Base-by-base conservation (phyloP, 2,329 filamentous ascomycete genomes). In the Botryosphaeria dothidea region DNA sequence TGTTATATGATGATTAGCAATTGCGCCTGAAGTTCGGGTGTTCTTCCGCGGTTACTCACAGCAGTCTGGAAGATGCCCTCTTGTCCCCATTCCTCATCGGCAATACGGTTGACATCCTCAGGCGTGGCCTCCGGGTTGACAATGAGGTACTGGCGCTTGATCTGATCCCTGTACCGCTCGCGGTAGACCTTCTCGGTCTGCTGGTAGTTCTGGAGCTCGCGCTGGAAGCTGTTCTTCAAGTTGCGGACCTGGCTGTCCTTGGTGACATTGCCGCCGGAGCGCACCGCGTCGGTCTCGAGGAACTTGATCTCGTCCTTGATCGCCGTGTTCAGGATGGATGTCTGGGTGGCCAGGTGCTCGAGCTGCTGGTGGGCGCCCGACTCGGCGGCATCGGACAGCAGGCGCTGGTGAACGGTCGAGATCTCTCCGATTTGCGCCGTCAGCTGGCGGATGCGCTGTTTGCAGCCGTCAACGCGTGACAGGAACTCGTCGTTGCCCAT, bases 11-110 rank as follows among this genome's bases (percentile, higher is more conserved):
- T 15, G 7, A 27, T 69, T 52, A 67, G 63, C 34, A 17, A 9
- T 6, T 52, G 34, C 46, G 9, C 4, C 31, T 34, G 31, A 34
- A 6, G 31, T 11, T 11, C 3, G 13, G 13, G 31, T 19, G 17
- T 21, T 46, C 13, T 13, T 2, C 9, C 19, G n/a, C 15, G 21
- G 13, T 46, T 11, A 61, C 88, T 77, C 84, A 94, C 91, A 66
- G 91, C 91, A 65, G 88, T 90, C 78, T 93, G 90, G 81, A 94
- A 95, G 64, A 95, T 88, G 72, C 90, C 90, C 80, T 93, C 89
- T 66, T 91, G 86, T 62, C 89, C 87, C 89, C 90, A 91, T 74
- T 93, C 88, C 62, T 87, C 82, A 70, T 91, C 83, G 25, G 87
- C 82, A 3, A 90, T 90, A 75, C 91, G 82, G 56, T 84, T 81